Conservation (phyloP, 495 filamentous ascomycete species). For the Polyplosphaeria fusca region DNA sequence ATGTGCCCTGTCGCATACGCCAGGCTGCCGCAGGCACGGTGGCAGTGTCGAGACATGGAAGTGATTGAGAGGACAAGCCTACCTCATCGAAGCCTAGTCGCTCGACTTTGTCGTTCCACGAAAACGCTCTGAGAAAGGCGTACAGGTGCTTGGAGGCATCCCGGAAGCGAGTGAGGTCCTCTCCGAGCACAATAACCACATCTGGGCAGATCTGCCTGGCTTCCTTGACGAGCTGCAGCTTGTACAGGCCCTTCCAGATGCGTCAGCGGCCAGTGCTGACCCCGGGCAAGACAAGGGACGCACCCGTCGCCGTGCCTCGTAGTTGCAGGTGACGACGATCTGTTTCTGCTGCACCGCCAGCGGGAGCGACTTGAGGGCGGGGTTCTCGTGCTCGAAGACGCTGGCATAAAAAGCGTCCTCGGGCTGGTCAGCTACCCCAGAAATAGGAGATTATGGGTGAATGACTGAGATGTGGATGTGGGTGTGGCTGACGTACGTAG, state of each 20-base stretch:
- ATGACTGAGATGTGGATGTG: not conserved
- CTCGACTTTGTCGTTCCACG: slow-evolving; percentile 74
- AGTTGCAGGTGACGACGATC: slow-evolving; percentile 94
- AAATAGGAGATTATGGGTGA: not conserved
- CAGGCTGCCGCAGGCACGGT: not conserved
- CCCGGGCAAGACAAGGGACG: slow-evolving; percentile 5
- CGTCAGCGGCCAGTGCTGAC: slow-evolving; percentile 15
- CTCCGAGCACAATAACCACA: slow-evolving; percentile 78
- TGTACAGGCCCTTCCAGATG: slow-evolving; percentile 65
- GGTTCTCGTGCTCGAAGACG: slow-evolving; percentile 78
- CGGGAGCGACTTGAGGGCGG: slow-evolving; percentile 65
- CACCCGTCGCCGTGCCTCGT: slow-evolving; percentile 65
- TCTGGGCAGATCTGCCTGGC: slow-evolving; percentile 79
- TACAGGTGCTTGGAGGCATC: slow-evolving; percentile 81
- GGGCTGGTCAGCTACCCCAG: slow-evolving; percentile 1
- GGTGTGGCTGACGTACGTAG: slow-evolving; percentile 14
- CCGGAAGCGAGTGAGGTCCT: slow-evolving; percentile 81
- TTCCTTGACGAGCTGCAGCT: slow-evolving; percentile 78
- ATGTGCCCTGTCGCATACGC: not conserved
- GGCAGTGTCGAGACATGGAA: slow-evolving; percentile 19
- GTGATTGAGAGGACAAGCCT: slow-evolving; percentile 15
- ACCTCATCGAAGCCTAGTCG: slow-evolving; percentile 84
- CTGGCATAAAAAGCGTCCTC: slow-evolving; percentile 92
- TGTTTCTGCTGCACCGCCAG: slow-evolving; percentile 81
- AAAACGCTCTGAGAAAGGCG: slow-evolving; percentile 61